These are phyloP conservation scores for Microstegium vimineum DNA, from an alignment of 176 grass and related monocot species.

Conservation along the genomic window DNA sequence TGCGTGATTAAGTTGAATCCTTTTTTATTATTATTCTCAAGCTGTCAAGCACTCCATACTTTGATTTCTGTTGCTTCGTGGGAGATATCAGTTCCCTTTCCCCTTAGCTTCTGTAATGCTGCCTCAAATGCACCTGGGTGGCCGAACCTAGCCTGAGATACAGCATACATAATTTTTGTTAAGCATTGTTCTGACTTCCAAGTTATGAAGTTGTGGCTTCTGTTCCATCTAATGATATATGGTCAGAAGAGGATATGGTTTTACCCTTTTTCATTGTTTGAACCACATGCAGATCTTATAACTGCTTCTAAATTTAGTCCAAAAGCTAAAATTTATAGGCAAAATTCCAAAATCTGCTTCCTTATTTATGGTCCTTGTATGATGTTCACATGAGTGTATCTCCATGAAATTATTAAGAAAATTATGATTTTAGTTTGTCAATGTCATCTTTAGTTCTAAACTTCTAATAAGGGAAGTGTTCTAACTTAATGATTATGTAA, in stretches of 20 bases:
- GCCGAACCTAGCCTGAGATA: slow-evolving; percentile 49
- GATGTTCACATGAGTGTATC: background rate
- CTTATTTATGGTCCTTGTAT: background rate
- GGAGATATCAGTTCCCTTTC: slow-evolving; percentile 45
- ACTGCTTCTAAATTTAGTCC: background rate
- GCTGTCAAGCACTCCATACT: slow-evolving; percentile 29
- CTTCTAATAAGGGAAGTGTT: background rate
- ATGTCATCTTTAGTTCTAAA: no score
- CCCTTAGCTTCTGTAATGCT: slow-evolving; percentile 62
- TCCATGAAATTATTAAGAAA: background rate
- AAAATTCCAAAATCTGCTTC: background rate
- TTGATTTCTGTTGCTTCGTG: slow-evolving; percentile 68
- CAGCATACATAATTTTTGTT: background rate
- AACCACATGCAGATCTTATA: background rate
- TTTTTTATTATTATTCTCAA: background rate
- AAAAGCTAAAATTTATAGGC: background rate
- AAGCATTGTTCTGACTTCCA: background rate
- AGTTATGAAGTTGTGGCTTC: background rate
- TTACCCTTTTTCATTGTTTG: background rate
- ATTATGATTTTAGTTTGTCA: background rate
- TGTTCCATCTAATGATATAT: background rate
- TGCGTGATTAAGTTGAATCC: background rate
- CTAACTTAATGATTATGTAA: background rate
- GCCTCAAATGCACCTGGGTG: slow-evolving; percentile 28
- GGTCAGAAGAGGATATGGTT: background rate